Percentiles rank a stretch among this genome's conserved stretches.
These are phyloP conservation scores for Pichia membranifaciens DNA, from an alignment of 805 yeast genomes.

Conservation along the genomic window DNA sequence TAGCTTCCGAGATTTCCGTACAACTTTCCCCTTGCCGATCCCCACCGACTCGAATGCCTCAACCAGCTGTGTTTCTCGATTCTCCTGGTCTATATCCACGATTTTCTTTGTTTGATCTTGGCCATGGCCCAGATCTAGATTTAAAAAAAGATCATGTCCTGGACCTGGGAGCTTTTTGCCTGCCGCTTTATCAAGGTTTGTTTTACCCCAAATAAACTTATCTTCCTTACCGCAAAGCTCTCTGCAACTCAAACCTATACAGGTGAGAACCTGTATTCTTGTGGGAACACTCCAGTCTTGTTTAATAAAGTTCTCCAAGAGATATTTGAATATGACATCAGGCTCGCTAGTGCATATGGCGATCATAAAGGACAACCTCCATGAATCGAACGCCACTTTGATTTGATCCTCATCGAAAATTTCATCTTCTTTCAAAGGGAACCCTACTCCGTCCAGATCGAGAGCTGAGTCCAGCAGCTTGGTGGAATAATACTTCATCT, in stretches of 20 bases:
- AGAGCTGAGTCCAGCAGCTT: constrained; percentile 47
- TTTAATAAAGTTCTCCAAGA: constrained; percentile 44
- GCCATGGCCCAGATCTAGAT: constrained; percentile 15
- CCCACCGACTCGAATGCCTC: constrained; percentile 23
- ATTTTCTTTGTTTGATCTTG: constrained; percentile 24
- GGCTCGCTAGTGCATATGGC: constrained; percentile 52
- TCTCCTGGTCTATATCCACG: constrained; percentile 32
- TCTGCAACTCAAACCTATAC: constrained; percentile 66
- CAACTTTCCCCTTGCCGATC: constrained; percentile 33
- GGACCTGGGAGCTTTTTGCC: constrained; percentile 39
- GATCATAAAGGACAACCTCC: constrained; percentile 57
- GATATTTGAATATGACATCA: constrained; percentile 37
- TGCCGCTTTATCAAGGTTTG: constrained; percentile 25
- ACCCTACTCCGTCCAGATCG: constrained; percentile 42
- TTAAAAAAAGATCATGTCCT: constrained; percentile 39
- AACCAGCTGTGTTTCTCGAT: constrained; percentile 33
- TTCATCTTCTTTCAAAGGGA: constrained; percentile 7
- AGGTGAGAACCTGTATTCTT: constrained; percentile 60
- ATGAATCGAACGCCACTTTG: constrained; percentile 58
- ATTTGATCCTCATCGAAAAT: constrained; percentile 18
- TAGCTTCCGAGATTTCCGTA: constrained; percentile 37
- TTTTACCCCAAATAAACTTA: constrained; percentile 35
- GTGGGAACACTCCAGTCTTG: constrained; percentile 83
- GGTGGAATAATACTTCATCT: constrained; percentile 52
- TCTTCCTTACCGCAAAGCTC: constrained; percentile 59